These are phyloP conservation scores for Fusarium pilosicola DNA, from an alignment of 2,329 filamentous ascomycete species.

Conservation along the genomic window DNA sequence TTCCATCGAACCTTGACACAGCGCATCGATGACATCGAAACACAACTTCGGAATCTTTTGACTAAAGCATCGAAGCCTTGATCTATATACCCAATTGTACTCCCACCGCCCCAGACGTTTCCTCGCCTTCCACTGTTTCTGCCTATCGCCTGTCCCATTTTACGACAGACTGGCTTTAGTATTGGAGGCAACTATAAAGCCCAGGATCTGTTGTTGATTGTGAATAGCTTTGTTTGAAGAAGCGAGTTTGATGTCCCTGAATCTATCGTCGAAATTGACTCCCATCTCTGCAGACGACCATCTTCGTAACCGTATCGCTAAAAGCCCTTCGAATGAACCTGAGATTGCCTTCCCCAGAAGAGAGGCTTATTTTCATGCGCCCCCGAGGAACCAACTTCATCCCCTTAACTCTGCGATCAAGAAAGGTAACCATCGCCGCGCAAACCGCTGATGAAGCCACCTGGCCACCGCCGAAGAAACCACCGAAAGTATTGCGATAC, in stretches of 20 bases:
- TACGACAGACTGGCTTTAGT: not conserved
- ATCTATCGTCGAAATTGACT: accelerated
- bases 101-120: not conserved
- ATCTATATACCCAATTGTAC: accelerated
- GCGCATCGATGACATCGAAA: not conserved
- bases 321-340: accelerated
- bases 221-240: not conserved
- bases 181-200: not conserved
- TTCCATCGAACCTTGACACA: not conserved
- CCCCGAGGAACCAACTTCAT: accelerated
- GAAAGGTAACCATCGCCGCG: not conserved
- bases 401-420: accelerated
- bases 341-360: accelerated
- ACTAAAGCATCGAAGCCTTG: not conserved
- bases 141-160: not conserved
- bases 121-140: not conserved
- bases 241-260: accelerated
- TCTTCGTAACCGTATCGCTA: accelerated
- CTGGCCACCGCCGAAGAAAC: not conserved
- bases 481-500: not conserved
- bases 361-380: accelerated
- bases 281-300: accelerated
- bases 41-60: not conserved
- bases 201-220: accelerated
- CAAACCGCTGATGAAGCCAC: not conserved